phyloP scores from a whole-genome alignment of 2,329 filamentous ascomycete species.

The Penicillium sclerotiorum region DNA sequence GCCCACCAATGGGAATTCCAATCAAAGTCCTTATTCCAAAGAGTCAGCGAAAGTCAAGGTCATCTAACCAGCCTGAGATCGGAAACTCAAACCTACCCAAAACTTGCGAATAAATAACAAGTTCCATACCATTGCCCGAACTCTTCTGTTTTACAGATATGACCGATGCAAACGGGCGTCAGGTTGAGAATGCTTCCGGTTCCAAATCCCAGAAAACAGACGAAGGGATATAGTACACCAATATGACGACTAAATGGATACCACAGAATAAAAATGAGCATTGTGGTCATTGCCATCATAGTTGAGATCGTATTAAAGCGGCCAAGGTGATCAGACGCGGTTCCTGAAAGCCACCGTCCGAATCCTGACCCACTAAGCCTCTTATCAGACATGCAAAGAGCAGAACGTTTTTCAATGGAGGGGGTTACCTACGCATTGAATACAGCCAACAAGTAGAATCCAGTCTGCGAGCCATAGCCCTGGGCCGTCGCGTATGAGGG shows the following conservation, averaged over 20 bases:
- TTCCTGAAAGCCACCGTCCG: constrained; percentile 7
- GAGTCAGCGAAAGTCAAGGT: not conserved
- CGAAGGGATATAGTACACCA: constrained; percentile 5
- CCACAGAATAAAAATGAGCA: constrained; percentile 4
- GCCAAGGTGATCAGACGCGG: constrained; percentile 4
- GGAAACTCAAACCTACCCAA: constrained; percentile 1
- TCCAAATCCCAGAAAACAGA: constrained; percentile 3
- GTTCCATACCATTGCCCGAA: constrained; percentile 7
- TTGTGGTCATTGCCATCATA: constrained; percentile 1
- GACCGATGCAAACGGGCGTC: constrained; percentile 5
- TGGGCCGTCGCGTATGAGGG: constrained; percentile 6
- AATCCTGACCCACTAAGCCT: not conserved
- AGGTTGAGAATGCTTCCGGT: constrained; percentile 7
- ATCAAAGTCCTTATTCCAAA: not conserved
- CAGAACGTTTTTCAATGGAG: not conserved
- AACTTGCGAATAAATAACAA: constrained; percentile 5
- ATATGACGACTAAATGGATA: constrained; percentile 5
- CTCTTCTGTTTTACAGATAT: constrained; percentile 12
- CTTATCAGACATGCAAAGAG: not conserved
- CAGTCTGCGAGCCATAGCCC: constrained; percentile 3
- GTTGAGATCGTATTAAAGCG: constrained; percentile 6
- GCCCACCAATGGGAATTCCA: constrained; percentile 5
- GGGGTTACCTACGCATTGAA: constrained; percentile 1
- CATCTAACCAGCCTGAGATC: not conserved
- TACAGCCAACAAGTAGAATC: constrained; percentile 3